Conservation (phyloP, 1,284 basidiomycete genomes). For the Trametes hirsuta region DNA sequence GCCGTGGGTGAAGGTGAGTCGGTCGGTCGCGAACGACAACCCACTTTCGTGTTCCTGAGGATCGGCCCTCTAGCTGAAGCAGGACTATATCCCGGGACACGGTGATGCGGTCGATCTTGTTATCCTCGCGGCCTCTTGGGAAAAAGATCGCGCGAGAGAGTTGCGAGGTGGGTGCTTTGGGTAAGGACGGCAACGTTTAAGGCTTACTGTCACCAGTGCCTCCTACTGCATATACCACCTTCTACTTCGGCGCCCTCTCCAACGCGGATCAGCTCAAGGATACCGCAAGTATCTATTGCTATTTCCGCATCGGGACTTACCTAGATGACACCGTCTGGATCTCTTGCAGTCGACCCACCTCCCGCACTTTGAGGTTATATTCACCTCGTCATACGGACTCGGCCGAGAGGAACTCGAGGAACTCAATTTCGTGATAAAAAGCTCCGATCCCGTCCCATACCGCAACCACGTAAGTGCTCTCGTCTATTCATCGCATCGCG, state of each 20-base stretch:
- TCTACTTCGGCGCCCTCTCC: constrained; percentile 70
- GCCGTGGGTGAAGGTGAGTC: constrained; percentile 80
- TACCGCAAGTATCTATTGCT: constrained; percentile 39
- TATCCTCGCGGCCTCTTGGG: constrained; percentile 78
- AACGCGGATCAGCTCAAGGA: constrained; percentile 42
- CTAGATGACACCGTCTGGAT: not conserved
- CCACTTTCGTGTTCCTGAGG: not conserved
- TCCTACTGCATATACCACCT: constrained; percentile 75
- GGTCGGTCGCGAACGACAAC: no score
- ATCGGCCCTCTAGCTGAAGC: constrained; percentile 47
- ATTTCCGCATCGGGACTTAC: not conserved
- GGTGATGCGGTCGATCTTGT: constrained; percentile 83
- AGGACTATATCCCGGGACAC: constrained; percentile 82
- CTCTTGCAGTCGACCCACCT: constrained; percentile 38
- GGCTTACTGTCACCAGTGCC: constrained; percentile 51
- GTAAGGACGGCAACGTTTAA: not conserved
- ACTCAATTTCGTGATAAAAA: constrained; percentile 67
- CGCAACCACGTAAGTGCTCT: constrained; percentile 9
- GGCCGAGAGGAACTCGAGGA: constrained; percentile 66
- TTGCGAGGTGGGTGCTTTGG: constrained; percentile 58
- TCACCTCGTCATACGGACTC: constrained; percentile 76
- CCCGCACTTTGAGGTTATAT: constrained; percentile 73
- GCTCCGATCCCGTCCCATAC: constrained; percentile 44
- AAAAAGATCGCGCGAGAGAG: constrained; percentile 74
- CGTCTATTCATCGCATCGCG: not conserved